Evolutionary conservation across 805 yeast genomes (phyloP).

Genomic region (Cyberlindnera euphorbiiphila): DNA sequence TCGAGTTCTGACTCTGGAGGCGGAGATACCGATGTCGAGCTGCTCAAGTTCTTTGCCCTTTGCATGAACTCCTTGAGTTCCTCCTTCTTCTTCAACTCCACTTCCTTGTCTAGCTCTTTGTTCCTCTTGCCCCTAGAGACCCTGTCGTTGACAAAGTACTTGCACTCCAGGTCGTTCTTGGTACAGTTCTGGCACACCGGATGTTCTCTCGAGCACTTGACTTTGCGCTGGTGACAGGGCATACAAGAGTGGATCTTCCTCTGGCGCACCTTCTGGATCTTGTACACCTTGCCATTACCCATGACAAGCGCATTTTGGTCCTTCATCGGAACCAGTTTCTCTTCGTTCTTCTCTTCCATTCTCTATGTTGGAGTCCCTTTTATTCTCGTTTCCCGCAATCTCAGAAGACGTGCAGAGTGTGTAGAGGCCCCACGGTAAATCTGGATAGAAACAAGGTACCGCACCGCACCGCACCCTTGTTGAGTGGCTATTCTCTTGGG

Average conservation of each 20-base stretch:
- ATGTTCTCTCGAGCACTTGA: constrained; percentile 49
- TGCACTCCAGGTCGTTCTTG: constrained; percentile 44
- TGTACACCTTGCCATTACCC: constrained; percentile 52
- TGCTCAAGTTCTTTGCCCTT: constrained; percentile 21
- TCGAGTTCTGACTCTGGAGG: constrained; percentile 11
- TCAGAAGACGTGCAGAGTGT: too few species aligned
- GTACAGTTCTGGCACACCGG: constrained; percentile 52
- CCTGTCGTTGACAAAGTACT: constrained; percentile 55
- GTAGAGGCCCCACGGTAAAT: too few species aligned
- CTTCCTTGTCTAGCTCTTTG: constrained; percentile 22
- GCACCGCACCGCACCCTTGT: too few species aligned
- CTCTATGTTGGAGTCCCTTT: neutral
- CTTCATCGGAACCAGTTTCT: constrained; percentile 30
- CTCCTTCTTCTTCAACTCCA: constrained; percentile 23
- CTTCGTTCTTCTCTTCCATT: constrained; percentile 19
- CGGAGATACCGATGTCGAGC: constrained; percentile 7
- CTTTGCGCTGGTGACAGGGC: constrained; percentile 54
- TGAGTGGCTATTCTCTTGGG: too few species aligned
- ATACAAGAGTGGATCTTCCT: constrained; percentile 54
- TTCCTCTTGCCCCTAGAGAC: constrained; percentile 34
- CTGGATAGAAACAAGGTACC: too few species aligned
- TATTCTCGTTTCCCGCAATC: too few species aligned
- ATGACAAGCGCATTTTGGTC: constrained; percentile 35
- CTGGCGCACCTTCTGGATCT: constrained; percentile 59
- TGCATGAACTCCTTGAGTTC: constrained; percentile 24